These are phyloP conservation scores for Arthrobotrys sinensis DNA, from an alignment of 2,329 filamentous ascomycete species.

Conservation along the genomic window DNA sequence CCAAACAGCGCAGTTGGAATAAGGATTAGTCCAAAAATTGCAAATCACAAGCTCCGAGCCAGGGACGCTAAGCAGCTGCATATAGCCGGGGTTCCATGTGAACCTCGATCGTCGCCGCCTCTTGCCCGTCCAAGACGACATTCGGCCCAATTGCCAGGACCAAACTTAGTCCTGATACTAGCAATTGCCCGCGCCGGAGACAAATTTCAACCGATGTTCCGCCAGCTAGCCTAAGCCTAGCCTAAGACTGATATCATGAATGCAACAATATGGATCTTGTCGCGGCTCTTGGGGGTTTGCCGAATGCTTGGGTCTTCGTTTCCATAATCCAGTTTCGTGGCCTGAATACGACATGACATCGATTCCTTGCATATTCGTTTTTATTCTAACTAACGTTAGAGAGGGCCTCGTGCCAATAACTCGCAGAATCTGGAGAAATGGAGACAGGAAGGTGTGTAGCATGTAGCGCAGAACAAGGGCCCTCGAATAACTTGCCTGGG, in stretches of 20 bases:
- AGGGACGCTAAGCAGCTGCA: constrained; percentile 15
- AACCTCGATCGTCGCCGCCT: constrained; percentile 41
- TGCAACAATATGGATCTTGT: constrained; percentile 7
- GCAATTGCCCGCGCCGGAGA: constrained; percentile 25
- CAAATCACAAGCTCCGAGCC: constrained; percentile 48
- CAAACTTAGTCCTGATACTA: neutral
- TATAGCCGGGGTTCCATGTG: constrained; percentile 54
- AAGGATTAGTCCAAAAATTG: constrained; percentile 37
- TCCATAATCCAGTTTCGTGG: constrained; percentile 33
- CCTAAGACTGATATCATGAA: constrained; percentile 9
- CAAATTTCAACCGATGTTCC: constrained; percentile 46
- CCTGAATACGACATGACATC: constrained; percentile 37
- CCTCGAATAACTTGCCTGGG: neutral
- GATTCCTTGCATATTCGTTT: constrained; percentile 1
- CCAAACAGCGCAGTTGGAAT: constrained; percentile 14
- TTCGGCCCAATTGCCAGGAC: constrained; percentile 36
- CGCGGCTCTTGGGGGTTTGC: constrained; percentile 20
- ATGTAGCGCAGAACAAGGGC: constrained; percentile 3
- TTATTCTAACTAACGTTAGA: constrained; percentile 4
- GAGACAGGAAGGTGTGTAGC: constrained; percentile 16
- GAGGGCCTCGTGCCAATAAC: constrained; percentile 14
- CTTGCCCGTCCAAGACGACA: constrained; percentile 40
- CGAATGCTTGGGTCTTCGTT: constrained; percentile 21
- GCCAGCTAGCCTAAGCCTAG: neutral
- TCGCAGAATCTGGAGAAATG: constrained; percentile 1